phyloP scores from a whole-genome alignment of 139 green algal species.

The Coelastrella sp. region DNA sequence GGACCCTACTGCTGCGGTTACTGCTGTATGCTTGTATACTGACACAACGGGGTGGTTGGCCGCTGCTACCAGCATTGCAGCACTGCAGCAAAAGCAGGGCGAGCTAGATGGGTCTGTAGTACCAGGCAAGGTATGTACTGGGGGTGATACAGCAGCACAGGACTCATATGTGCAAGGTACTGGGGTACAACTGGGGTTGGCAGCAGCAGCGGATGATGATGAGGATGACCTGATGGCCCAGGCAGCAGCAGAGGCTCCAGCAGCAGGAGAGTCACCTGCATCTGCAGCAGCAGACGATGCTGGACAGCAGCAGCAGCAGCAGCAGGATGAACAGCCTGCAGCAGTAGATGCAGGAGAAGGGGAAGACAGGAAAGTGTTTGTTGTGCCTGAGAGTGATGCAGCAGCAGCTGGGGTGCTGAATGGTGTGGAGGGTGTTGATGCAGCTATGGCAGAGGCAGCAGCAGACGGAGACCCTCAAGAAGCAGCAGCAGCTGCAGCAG shows the following conservation, averaged over 20 bases:
- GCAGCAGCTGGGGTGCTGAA: constrained; percentile 5
- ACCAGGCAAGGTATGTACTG: too few relatives aligned
- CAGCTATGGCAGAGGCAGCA: constrained; percentile 5
- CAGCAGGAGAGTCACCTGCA: constrained; percentile 11
- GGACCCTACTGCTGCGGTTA: constrained; percentile 22
- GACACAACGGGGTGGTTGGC: constrained; percentile 70
- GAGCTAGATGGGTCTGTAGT: too few relatives aligned
- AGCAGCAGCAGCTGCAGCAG: background rate
- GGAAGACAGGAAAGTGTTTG: background rate
- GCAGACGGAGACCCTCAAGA: background rate
- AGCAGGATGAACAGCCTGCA: background rate
- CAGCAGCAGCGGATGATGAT: constrained; percentile 6
- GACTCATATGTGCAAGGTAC: too few relatives aligned
- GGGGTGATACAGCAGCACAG: background rate
- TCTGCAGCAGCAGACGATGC: background rate
- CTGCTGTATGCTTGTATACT: constrained; percentile 65
- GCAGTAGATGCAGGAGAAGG: background rate
- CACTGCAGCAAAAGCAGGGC: background rate
- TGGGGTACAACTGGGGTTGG: too few relatives aligned
- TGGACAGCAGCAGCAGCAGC: constrained; percentile 9
- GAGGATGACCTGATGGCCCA: constrained; percentile 31
- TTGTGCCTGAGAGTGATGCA: background rate
- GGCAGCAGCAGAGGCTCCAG: constrained; percentile 14
- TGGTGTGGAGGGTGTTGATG: background rate
- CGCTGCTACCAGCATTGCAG: background rate